Conservation (phyloP, 208 protist genomes). For the Angomonas ambiguus region DNA sequence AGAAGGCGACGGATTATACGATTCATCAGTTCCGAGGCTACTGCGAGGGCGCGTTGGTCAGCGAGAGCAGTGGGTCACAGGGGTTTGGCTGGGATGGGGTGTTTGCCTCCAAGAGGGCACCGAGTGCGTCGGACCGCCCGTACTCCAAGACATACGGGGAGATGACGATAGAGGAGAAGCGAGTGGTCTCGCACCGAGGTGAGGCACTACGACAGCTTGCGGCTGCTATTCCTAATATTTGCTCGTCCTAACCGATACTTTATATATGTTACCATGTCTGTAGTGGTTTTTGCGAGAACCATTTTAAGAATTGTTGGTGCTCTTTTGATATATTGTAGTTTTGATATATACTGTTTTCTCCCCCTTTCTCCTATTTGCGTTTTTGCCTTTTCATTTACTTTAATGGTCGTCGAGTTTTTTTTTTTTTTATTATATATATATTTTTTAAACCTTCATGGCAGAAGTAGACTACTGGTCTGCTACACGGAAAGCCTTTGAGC, state of each 20-base stretch:
- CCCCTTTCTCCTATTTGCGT: background rate
- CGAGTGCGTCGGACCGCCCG: conserved; percentile 3
- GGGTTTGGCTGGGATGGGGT: conserved; percentile 96
- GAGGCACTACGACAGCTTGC: conserved; percentile 57
- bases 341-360: background rate
- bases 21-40: conserved; percentile 70
- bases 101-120: conserved; percentile 85
- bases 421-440: background rate
- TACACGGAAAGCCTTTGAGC: conserved; percentile 64
- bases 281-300: background rate
- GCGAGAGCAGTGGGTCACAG: conserved; percentile 50
- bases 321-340: background rate
- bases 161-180: conserved; percentile 89
- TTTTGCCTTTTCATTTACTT: background rate
- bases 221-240: no score
- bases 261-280: background rate
- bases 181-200: conserved; percentile 93
- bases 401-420: background rate
- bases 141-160: conserved; percentile 86
- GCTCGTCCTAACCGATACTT: no score
- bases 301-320: background rate
- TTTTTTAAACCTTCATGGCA: conserved; percentile 13
- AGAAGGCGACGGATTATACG: background rate
- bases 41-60: conserved; percentile 61
- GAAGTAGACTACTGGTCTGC: conserved; percentile 74